Base-by-base conservation (phyloP, 306 rosid species). In the Leucaena leucocephala region DNA sequence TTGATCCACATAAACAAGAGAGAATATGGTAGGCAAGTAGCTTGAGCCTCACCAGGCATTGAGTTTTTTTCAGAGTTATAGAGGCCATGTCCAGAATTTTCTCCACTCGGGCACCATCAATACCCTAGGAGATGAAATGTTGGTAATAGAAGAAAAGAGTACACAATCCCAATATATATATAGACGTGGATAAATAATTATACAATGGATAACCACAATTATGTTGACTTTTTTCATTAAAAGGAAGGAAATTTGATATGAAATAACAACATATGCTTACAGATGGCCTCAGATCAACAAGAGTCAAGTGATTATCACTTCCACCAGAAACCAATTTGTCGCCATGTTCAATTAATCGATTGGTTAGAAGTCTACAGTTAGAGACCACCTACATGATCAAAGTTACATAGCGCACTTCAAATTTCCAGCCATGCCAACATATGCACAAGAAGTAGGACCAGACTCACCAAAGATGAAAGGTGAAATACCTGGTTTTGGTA, bases 251-350 rank as follows among this genome's bases (percentile, higher is more conserved):
- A 54, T 16, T 14, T 27, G 9, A 9, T 39, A 46, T 36, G 42
- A 54, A 55, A 46, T 55, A 54, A 22, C 68, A 52, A 67, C 63
- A 85, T 27, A 27, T 77, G 84, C 89, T 88, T 92, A 95, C 98
- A 33, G 89, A 82, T 40, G 98, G 97, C 83, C 98, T 90, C 57
- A 95, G 85, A 85, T 95, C 98, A 15, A 95, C 94, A 82, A 95
- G 98, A 85, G 87, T 96, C 77, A 95, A 83, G 78, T 92, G 98
- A 85, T 95, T 95, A 80, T 92, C 97, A 71, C 91, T 95, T 57
- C 98, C 98, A 72, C 97, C 98, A 81, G 98, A 95, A 83, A 95
- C 97, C 79, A 95, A 86, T 84, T 85, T 92, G 85, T 92, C 90
- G 22, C 92, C 97, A 10, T 85, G 89, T 75, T 89, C 90, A 1